These are phyloP conservation scores for Guillardia theta DNA, from an alignment of 78 protist species.

Conservation along the genomic window DNA sequence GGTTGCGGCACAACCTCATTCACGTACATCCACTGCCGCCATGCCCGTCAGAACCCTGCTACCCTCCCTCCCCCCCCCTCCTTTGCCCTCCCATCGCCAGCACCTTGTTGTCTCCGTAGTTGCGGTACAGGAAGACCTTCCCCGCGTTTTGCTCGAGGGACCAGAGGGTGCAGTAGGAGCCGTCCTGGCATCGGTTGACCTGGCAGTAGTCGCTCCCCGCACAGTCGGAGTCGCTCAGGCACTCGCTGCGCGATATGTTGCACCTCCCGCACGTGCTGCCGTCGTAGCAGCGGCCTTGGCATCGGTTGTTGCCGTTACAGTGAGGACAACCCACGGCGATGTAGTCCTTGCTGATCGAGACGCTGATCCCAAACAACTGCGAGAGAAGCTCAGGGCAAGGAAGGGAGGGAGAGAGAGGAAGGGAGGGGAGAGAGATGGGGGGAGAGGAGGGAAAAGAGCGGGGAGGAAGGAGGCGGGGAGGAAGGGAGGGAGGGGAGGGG, in stretches of 20 bases:
- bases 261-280: background rate
- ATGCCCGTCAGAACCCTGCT: no score
- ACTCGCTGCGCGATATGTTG: background rate
- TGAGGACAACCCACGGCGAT: background rate
- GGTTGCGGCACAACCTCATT: background rate
- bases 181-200: background rate
- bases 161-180: background rate
- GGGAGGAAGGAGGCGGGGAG: no score
- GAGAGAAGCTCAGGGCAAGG: no score
- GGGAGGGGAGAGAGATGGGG: no score
- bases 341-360: background rate
- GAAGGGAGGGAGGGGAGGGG: no score
- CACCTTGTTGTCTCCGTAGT: background rate
- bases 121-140: background rate
- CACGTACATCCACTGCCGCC: background rate
- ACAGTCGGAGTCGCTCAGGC: background rate
- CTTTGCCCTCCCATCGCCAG: no score
- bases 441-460: no score
- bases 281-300: background rate
- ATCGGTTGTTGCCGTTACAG: background rate
- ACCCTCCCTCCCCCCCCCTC: no score
- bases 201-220: background rate
- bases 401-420: no score
- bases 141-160: background rate
- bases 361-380: background rate